Conservation (phyloP, 441 rosid genomes). For the Sinapis alba region DNA sequence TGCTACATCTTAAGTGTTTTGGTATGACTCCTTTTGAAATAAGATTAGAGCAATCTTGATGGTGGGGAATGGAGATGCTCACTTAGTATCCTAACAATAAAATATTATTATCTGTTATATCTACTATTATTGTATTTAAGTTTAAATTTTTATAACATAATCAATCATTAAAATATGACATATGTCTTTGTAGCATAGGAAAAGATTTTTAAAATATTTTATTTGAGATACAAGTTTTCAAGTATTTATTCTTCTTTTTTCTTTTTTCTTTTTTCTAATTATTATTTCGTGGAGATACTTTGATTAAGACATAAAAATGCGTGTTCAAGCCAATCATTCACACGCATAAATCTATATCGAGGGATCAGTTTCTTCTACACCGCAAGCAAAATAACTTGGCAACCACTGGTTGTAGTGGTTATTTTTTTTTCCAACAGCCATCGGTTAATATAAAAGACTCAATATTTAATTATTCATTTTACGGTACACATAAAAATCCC, state of each 20-base stretch:
- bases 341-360: not conserved
- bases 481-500: conserved; percentile 20
- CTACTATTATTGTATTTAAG: too few relatives aligned
- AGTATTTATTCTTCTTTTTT: too few relatives aligned
- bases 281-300: too few relatives aligned
- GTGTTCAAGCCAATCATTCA: not conserved
- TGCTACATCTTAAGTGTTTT: not conserved
- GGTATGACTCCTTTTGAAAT: not conserved
- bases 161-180: too few relatives aligned
- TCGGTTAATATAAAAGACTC: not conserved
- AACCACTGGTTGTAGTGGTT: not conserved
- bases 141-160: too few relatives aligned
- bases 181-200: too few relatives aligned
- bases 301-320: not conserved
- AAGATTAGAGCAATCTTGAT: not conserved
- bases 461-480: not conserved
- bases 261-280: too few relatives aligned
- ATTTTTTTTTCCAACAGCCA: not conserved
- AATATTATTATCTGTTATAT: too few relatives aligned
- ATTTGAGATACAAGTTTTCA: too few relatives aligned
- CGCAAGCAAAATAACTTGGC: not conserved
- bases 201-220: too few relatives aligned
- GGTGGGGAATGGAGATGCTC: too few relatives aligned
- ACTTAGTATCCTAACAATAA: too few relatives aligned
- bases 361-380: not conserved